phyloP scores from a whole-genome alignment of 352 stramenopile species.

The Phytophthora melonis region DNA sequence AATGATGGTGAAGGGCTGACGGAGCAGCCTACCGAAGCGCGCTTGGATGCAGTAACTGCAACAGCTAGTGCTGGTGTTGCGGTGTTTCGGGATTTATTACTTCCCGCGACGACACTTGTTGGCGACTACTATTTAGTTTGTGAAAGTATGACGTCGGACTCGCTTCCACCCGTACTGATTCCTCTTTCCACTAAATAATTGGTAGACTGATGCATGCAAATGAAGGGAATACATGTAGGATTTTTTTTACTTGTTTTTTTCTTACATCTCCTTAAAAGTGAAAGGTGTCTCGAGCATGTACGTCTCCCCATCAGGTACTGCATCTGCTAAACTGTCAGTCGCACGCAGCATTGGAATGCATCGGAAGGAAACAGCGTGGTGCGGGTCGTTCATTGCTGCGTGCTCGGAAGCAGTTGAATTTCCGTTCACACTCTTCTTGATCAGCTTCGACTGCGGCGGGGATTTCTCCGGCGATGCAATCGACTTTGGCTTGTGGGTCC shows the following conservation, averaged over 20 bases:
- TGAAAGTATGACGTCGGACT: conserved; percentile 42
- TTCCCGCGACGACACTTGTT: conserved; percentile 39
- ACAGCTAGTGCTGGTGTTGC: conserved; percentile 35
- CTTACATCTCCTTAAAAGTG: conserved; percentile 43
- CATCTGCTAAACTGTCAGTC: conserved; percentile 38
- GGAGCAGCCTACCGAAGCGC: conserved; percentile 10
- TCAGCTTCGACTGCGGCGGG: conserved; percentile 9
- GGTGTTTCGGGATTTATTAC: conserved; percentile 36
- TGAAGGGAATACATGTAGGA: not conserved
- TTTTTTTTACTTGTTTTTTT: not conserved
- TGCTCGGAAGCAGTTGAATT: conserved; percentile 8
- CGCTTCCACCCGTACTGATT: conserved; percentile 22
- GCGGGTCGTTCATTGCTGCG: conserved; percentile 20
- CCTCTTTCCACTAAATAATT: conserved; percentile 21
- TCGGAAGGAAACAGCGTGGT: conserved; percentile 56
- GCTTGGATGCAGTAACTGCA: conserved; percentile 31
- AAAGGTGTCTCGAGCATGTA: conserved; percentile 63
- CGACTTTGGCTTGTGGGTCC: conserved; percentile 9
- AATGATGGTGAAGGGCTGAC: not conserved
- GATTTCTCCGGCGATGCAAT: conserved; percentile 20
- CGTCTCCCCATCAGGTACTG: conserved; percentile 42
- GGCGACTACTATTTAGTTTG: conserved; percentile 58
- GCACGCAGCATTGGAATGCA: conserved; percentile 50
- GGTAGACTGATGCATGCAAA: fast-evolving
- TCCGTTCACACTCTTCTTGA: conserved; percentile 26